Evolutionary conservation across 208 protist genomes (phyloP).

Genomic region (Acanthamoeba culbertsoni): DNA sequence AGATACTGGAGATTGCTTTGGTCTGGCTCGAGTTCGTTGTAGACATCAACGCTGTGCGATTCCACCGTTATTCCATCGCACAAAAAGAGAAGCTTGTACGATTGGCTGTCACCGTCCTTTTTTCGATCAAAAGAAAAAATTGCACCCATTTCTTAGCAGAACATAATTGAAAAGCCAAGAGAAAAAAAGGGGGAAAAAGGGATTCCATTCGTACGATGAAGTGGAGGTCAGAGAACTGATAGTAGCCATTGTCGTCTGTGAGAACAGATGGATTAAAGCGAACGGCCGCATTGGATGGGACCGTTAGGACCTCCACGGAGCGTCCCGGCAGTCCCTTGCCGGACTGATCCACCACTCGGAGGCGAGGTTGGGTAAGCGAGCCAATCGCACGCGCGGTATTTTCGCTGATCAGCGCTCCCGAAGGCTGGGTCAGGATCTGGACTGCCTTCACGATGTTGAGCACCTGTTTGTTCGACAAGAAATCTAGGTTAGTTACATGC

Average conservation of each 20-base stretch:
- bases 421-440: not conserved
- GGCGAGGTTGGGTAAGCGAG: not conserved
- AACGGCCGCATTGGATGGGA: not conserved
- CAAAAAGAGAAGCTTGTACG: not conserved
- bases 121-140: not conserved
- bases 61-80: not conserved
- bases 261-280: not conserved
- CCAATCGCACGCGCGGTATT: not conserved
- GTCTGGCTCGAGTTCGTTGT: slow-evolving; percentile 32
- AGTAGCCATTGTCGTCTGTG: slow-evolving; percentile 5
- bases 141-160: not conserved
- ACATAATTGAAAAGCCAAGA: not conserved
- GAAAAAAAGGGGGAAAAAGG: too few species aligned
- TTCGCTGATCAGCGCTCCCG: not conserved
- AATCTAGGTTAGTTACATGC: not conserved
- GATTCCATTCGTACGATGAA: slow-evolving; percentile 30
- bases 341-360: not conserved
- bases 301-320: not conserved
- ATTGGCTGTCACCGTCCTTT: not conserved
- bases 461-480: not conserved
- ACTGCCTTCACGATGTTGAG: not conserved
- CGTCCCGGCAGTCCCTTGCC: not conserved
- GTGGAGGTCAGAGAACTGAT: not conserved
- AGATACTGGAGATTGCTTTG: not conserved
- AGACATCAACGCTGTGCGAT: not conserved